Evolutionary conservation across 352 stramenopile genomes (phyloP), one percentile per base, ranked within the genome.

Genomic region (Globisporangium orthogonon): DNA sequence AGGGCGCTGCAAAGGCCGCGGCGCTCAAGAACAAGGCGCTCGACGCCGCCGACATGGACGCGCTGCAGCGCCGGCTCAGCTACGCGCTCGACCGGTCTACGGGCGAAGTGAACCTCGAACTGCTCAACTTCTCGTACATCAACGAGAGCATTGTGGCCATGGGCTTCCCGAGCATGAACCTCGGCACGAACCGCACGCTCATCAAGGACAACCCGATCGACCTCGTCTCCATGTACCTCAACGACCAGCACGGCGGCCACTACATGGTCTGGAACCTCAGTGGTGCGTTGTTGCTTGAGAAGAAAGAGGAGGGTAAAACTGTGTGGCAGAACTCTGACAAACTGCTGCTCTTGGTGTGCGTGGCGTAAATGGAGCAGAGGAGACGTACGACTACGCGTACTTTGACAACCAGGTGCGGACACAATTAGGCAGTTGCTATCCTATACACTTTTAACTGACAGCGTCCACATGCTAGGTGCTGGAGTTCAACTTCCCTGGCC

Each of bases 201-300:
- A 71, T 94, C 23, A 78, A 86, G 58, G 86, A 95, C 56, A 96
- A 97, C 64, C 82, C 86, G 29, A 95, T 96, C 66, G 86, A 96
- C 47, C 61, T 94, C 35, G 87, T 99, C 17, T 78, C 88, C 29
- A 92, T 97, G 66, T 95, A 98, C 66, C 70, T 99, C n/a, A 87
- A 97, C 62, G 80, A 84, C 18, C 87, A 93, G 58, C 97, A 99
- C 62, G 71, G 71, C 13, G 91, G 91, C n/a, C 81, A 97, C 60
- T 98, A 96, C 70, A 98, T 99, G 91, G 96, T 99, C 57, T 99
- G 94, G 92, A 99, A 99, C 73, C 68, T 99, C 17, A 98, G 86
- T 58, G 78, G 77, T 87, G 62, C 44, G 54, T 41, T 39, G 17
- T 51, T 23, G 23, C 23, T 23, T 23, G 23, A 23, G 23, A 23